Conservation (phyloP, 305 asterid species). For the Solanum chacoense region DNA sequence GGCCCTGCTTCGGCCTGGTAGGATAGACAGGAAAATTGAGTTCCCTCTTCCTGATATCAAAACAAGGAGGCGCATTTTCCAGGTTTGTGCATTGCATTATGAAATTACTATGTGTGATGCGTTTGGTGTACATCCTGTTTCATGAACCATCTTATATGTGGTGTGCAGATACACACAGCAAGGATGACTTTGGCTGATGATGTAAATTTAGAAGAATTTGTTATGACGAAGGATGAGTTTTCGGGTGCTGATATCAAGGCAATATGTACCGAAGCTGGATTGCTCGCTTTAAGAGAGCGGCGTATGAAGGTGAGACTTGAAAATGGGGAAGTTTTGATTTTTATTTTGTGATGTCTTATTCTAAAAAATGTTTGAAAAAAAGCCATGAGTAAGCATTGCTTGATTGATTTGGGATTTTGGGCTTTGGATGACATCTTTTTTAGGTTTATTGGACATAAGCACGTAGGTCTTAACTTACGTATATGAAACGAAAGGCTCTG, state of each 20-base stretch:
- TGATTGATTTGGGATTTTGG: background rate
- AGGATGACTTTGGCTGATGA: constrained; percentile 93
- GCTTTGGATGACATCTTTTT: background rate
- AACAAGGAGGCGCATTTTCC: constrained; percentile 89
- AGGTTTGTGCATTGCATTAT: constrained; percentile 28
- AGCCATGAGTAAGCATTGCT: background rate
- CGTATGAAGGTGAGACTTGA: constrained; percentile 73
- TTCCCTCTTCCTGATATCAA: constrained; percentile 93
- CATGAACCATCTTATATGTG: background rate
- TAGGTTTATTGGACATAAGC: background rate
- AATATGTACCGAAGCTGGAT: constrained; percentile 93
- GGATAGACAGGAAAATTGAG: constrained; percentile 82
- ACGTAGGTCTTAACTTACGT: background rate
- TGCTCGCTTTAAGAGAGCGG: constrained; percentile 89
- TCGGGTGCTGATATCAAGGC: constrained; percentile 97
- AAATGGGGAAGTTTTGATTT: background rate
- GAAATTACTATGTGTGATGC: background rate
- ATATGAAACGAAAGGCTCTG: background rate
- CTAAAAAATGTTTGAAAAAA: background rate
- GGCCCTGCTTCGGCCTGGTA: constrained; percentile 85
- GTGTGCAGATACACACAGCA: constrained; percentile 67
- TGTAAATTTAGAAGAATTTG: constrained; percentile 93
- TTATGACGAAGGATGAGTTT: constrained; percentile 92
- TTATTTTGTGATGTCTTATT: background rate
- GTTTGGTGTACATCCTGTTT: background rate